A percentile compares a stretch with the other conserved stretches of the same genome.
Evolutionary conservation across 140 eudicot genomes (phyloP).

Genomic region (Senecio squalidus): DNA sequence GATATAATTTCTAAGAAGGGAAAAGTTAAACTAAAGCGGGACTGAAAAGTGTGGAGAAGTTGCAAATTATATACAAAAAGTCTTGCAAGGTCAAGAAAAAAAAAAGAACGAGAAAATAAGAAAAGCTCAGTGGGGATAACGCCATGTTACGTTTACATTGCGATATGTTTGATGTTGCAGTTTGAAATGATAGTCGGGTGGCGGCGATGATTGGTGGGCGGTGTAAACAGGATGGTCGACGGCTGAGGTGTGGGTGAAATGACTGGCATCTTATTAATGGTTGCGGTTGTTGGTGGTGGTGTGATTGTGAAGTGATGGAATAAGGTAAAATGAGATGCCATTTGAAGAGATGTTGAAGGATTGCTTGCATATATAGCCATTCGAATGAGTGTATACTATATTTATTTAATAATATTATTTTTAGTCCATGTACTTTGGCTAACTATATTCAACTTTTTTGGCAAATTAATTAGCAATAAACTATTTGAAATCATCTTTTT

Average conservation of each 20-base stretch:
- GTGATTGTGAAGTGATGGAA: slow-evolving; percentile 35
- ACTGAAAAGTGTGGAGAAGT: not conserved
- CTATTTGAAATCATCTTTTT: no score
- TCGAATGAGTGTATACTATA: slow-evolving; percentile 9
- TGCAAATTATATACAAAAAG: slow-evolving; percentile 5
- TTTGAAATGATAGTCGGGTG: slow-evolving; percentile 4
- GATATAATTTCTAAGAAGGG: not conserved
- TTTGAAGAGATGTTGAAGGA: slow-evolving; percentile 29
- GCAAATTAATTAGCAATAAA: no score
- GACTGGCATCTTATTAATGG: slow-evolving; percentile 6
- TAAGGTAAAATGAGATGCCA: slow-evolving; percentile 27
- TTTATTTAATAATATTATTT: slow-evolving; percentile 18
- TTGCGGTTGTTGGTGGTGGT: slow-evolving; percentile 29
- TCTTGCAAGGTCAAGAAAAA: slow-evolving; percentile 88
- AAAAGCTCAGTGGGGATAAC: slow-evolving; percentile 53
- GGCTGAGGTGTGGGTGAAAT: slow-evolving; percentile 11
- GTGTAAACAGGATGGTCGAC: not conserved
- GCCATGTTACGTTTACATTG: slow-evolving; percentile 10
- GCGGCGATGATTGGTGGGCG: slow-evolving; percentile 8
- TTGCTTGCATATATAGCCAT: slow-evolving; percentile 26
- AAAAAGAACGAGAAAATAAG: not conserved
- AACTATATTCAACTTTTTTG: no score
- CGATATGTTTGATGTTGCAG: not conserved
- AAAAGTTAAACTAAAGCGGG: not conserved
- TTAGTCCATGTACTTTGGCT: no score